Conservation (phyloP, 2,329 filamentous ascomycete species). For the Stachybotrys chlorohalonatus region DNA sequence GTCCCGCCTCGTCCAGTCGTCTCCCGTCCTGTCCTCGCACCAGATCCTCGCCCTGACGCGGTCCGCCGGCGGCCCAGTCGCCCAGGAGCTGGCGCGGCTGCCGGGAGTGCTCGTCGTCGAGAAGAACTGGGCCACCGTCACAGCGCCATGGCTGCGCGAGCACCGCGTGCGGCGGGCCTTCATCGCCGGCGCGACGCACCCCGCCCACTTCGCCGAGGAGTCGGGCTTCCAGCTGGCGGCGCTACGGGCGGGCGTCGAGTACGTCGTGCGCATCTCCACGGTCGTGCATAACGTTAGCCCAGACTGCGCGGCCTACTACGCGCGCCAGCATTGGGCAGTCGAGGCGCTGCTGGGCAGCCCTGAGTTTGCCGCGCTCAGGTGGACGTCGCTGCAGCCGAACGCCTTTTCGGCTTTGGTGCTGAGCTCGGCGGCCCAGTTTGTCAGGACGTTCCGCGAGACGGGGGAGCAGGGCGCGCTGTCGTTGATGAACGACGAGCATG, state of each 20-base stretch:
- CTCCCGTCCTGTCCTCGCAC: not conserved
- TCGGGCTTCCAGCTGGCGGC: not conserved
- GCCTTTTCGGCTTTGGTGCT: not conserved
- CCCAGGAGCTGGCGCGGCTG: not conserved
- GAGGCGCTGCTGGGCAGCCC: not conserved
- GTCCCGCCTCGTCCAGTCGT: not conserved
- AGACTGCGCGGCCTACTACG: not conserved
- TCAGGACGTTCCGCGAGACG: not conserved
- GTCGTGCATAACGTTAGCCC: not conserved
- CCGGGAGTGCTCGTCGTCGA: not conserved
- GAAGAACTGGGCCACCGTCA: not conserved
- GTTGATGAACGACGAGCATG: not conserved
- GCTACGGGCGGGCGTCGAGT: not conserved
- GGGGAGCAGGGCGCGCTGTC: not conserved
- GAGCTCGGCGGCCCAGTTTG: not conserved
- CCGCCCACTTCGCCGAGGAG: not conserved
- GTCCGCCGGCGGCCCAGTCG: not conserved
- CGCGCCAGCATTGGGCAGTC: not conserved
- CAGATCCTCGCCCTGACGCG: not conserved
- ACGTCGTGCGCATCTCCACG: not conserved
- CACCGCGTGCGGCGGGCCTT: not conserved
- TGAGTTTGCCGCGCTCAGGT: not conserved
- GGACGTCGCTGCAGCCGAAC: constrained; percentile 1
- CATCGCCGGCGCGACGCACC: not conserved
- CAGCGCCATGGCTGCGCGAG: not conserved